A percentile compares a stretch with the other conserved stretches of the same genome.
phyloP scores from a whole-genome alignment of 768 basidiomycete genomes.

The Clavulina sp. region DNA sequence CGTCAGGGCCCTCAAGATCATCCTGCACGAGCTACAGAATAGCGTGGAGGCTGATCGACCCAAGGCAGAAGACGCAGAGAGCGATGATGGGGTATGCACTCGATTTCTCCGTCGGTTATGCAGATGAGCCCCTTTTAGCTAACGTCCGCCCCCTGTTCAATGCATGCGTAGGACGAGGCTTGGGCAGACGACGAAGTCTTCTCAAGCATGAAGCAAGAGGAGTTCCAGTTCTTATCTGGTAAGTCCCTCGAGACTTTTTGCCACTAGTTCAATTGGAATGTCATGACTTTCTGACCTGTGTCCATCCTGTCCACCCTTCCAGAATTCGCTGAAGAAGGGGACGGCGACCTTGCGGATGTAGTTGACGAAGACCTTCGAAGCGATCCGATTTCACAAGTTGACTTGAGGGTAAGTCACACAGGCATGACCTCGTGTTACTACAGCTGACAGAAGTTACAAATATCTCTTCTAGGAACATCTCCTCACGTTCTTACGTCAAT shows the following conservation, averaged over 20 bases:
- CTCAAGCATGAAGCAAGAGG: conserved; percentile 47
- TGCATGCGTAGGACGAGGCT: conserved; percentile 72
- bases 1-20: conserved; percentile 78
- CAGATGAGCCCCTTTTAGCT: too few species aligned
- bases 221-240: conserved; percentile 62
- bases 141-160: too few species aligned
- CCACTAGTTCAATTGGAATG: not conserved
- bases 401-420: conserved; percentile 39
- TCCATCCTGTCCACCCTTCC: too few species aligned
- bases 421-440: not conserved
- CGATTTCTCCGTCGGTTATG: too few species aligned
- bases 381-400: conserved; percentile 75
- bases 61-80: conserved; percentile 39
- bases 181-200: conserved; percentile 79
- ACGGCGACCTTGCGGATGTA: conserved; percentile 51
- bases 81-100: conserved; percentile 36
- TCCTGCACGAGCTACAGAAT: conserved; percentile 68
- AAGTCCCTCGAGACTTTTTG: conserved; percentile 5
- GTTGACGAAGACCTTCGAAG: conserved; percentile 75
- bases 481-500: conserved; percentile 51
- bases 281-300: not conserved
- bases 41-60: conserved; percentile 47
- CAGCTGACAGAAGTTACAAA: not conserved
- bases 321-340: conserved; percentile 32
- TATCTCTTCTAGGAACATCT: conserved; percentile 37